These are phyloP conservation scores for Mallotus repandus DNA, from an alignment of 441 rosid species.

Conservation along the genomic window DNA sequence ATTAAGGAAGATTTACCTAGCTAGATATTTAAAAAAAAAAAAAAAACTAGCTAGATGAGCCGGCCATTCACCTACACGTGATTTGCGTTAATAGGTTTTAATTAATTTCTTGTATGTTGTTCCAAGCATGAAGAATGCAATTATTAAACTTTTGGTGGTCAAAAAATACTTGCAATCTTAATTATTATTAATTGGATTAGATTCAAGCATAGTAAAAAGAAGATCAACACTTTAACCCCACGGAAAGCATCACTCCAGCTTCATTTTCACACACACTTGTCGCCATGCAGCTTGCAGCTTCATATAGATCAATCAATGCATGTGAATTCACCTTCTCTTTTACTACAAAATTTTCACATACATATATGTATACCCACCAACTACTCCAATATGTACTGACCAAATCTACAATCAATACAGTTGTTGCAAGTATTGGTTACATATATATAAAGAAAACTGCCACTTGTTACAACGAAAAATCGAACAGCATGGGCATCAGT, in stretches of 20 bases:
- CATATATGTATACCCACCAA: not conserved
- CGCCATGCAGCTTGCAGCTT: not conserved
- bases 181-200: conserved; percentile 10
- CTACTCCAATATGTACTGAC: not conserved
- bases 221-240: conserved; percentile 4
- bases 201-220: not conserved
- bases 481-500: not conserved
- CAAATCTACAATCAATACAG: not conserved
- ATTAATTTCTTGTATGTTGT: not conserved
- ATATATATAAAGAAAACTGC: too few relatives aligned
- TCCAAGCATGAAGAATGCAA: conserved; percentile 1
- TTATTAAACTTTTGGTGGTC: not conserved
- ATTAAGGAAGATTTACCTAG: too few relatives aligned
- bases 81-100: conserved; percentile 1
- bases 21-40: too few relatives aligned
- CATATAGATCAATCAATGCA: not conserved
- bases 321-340: not conserved
- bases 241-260: not conserved
- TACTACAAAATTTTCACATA: too few relatives aligned
- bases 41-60: not conserved
- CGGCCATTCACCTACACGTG: not conserved
- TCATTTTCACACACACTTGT: not conserved
- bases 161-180: conserved; percentile 3
- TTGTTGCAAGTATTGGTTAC: too few relatives aligned
- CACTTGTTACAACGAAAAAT: too few relatives aligned